Evolutionary conservation across 805 yeast genomes (phyloP).

Genomic region (Nakazawaea wickerhamii): DNA sequence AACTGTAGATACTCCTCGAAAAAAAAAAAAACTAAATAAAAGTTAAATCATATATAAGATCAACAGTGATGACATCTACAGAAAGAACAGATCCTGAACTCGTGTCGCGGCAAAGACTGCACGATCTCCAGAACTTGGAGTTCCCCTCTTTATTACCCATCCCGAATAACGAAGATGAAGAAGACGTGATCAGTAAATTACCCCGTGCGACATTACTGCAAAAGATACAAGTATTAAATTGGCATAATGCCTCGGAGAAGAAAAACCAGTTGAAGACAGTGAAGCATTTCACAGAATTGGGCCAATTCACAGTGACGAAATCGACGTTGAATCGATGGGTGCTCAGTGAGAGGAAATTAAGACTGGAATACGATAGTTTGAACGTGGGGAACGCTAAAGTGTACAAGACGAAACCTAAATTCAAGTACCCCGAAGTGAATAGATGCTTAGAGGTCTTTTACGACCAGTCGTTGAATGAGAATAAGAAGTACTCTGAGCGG

Average conservation of each 20-base stretch:
- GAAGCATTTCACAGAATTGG: conserved; percentile 24
- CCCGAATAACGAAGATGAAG: neutral
- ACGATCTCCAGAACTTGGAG: neutral
- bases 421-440: conserved; percentile 28
- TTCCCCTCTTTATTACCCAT: neutral
- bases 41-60: too few species aligned
- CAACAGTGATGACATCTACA: too few species aligned
- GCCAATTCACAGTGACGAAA: conserved; percentile 30
- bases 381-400: conserved; percentile 22
- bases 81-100: neutral
- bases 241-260: conserved; percentile 28
- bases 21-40: too few species aligned
- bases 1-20: too few species aligned
- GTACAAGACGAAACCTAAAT: conserved; percentile 28
- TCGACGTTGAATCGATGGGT: conserved; percentile 37
- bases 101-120: neutral
- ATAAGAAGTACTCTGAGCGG: conserved; percentile 24
- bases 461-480: conserved; percentile 30
- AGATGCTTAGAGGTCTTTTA: conserved; percentile 31
- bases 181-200: neutral
- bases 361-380: conserved; percentile 23
- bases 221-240: conserved; percentile 30
- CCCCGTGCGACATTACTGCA: conserved; percentile 34
- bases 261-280: conserved; percentile 32
- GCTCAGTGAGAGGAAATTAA: conserved; percentile 25